These are phyloP conservation scores for Ogataea nakhonphanomensis DNA, from an alignment of 805 yeast species.

Conservation along the genomic window DNA sequence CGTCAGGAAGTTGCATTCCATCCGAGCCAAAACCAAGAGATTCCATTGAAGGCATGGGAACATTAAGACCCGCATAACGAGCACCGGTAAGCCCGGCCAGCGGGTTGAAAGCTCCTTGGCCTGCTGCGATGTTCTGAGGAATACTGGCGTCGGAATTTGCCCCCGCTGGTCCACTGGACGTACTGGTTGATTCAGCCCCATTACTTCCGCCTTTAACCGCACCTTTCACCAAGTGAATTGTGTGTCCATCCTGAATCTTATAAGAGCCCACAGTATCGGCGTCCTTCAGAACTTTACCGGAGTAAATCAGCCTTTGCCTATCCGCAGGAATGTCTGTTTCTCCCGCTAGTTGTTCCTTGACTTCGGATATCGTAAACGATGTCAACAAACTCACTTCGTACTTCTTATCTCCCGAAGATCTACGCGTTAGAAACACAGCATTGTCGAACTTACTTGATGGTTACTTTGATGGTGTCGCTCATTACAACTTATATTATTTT, in stretches of 20 bases:
- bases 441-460: conserved; percentile 29
- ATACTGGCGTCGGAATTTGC: conserved; percentile 34
- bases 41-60: conserved; percentile 78
- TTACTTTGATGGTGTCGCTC: conserved; percentile 25
- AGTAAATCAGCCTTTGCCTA: conserved; percentile 86
- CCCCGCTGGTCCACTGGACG: conserved; percentile 25
- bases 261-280: conserved; percentile 68
- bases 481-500: conserved; percentile 7
- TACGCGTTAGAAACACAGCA: conserved; percentile 9
- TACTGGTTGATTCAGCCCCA: conserved; percentile 17
- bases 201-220: conserved; percentile 40
- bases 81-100: conserved; percentile 93
- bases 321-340: conserved; percentile 65
- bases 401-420: conserved; percentile 71
- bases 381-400: conserved; percentile 59
- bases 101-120: conserved; percentile 85
- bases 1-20: conserved; percentile 78
- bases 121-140: conserved; percentile 83
- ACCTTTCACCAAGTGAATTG: conserved; percentile 86
- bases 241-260: conserved; percentile 81
- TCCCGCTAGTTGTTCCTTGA: conserved; percentile 62
- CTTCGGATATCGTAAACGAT: conserved; percentile 55
- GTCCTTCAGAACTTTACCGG: conserved; percentile 92
- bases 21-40: conserved; percentile 74
- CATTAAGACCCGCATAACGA: conserved; percentile 82